Percentiles rank a stretch among this genome's conserved stretches.
Conservation (phyloP, 176 grass and related monocot genomes). For the Aechmea fasciata region DNA sequence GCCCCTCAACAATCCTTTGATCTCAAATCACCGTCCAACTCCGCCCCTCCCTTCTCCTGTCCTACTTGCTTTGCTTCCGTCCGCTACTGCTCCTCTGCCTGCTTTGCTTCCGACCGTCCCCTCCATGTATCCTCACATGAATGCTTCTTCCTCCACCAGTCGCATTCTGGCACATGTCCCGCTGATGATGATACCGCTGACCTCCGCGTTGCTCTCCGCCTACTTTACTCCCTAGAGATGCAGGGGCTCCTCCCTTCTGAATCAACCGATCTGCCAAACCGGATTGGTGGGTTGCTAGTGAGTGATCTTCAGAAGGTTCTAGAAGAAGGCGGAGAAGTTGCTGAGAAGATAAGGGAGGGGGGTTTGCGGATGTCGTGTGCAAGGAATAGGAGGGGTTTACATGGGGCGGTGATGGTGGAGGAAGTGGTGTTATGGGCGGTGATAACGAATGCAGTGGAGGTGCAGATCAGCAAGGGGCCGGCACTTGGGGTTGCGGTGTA, state of each 20-base stretch:
- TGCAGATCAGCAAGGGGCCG: slow-evolving; percentile 44
- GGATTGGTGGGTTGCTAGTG: slow-evolving; percentile 56
- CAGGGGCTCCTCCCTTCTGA: slow-evolving; percentile 18
- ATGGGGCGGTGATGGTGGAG: slow-evolving; percentile 20
- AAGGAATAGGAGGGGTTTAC: slow-evolving; percentile 13
- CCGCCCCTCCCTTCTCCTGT: slow-evolving; percentile 22
- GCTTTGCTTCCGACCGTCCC: slow-evolving; percentile 23
- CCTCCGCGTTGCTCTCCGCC: slow-evolving; percentile 46
- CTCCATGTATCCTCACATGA: slow-evolving; percentile 57
- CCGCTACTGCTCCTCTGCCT: slow-evolving; percentile 55
- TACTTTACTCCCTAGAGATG: slow-evolving; percentile 41
- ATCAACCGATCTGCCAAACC: not conserved
- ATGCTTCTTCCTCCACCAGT: slow-evolving; percentile 38
- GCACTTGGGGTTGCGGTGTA: slow-evolving; percentile 63
- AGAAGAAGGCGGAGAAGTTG: slow-evolving; percentile 36
- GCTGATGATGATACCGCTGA: slow-evolving; percentile 31
- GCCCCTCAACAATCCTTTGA: not conserved
- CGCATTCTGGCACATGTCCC: not conserved
- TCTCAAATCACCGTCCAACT: not conserved
- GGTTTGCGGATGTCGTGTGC: slow-evolving; percentile 46
- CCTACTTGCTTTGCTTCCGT: slow-evolving; percentile 26
- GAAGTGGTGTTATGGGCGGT: slow-evolving; percentile 57
- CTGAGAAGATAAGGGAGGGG: slow-evolving; percentile 44
- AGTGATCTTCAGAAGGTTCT: slow-evolving; percentile 40
- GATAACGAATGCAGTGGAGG: slow-evolving; percentile 59